A percentile compares a stretch with the other conserved stretches of the same genome.
Conservation (phyloP, 108 stramenopile species). For the Stephanodiscus triporus region DNA sequence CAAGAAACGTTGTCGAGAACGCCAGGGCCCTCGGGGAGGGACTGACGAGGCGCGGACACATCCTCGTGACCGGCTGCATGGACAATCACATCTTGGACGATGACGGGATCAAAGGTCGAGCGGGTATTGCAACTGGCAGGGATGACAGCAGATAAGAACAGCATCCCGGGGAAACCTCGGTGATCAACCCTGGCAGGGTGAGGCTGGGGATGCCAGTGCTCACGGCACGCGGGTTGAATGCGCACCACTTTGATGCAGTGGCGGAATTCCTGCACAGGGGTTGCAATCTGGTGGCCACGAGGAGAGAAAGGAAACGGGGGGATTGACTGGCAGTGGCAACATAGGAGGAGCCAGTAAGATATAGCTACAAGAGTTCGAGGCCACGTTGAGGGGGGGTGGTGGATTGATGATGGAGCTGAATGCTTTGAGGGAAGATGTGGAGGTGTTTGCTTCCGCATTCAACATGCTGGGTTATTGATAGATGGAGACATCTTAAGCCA, state of each 20-base stretch:
- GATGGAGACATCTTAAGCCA: too few relatives aligned
- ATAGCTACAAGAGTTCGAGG: slow-evolving; percentile 78
- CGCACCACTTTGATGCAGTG: too few relatives aligned
- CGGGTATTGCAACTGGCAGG: slow-evolving; percentile 91
- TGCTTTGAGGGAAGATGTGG: too few relatives aligned
- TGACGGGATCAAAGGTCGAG: too few relatives aligned
- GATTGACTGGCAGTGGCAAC: too few relatives aligned
- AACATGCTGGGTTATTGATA: slow-evolving; percentile 62
- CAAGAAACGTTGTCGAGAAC: slow-evolving; percentile 85
- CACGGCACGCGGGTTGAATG: slow-evolving; percentile 89
- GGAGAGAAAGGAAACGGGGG: too few relatives aligned
- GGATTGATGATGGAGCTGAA: too few relatives aligned
- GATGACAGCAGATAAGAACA: slow-evolving; percentile 99
- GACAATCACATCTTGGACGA: slow-evolving; percentile 95
- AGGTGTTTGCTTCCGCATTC: too few relatives aligned
- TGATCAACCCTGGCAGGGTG: slow-evolving; percentile 98
- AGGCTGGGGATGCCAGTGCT: slow-evolving; percentile 95
- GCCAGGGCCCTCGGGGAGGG: slow-evolving; percentile 88
- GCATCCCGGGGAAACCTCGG: slow-evolving; percentile 96
- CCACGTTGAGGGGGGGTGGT: slow-evolving; percentile 41
- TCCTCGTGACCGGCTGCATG: slow-evolving; percentile 97
- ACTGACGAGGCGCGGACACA: slow-evolving; percentile 84
- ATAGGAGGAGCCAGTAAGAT: slow-evolving; percentile 47
- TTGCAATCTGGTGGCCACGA: slow-evolving; percentile 62
- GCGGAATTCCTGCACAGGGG: slow-evolving; percentile 96